Evolutionary conservation across 805 yeast species (phyloP), one percentile per base, ranked within the genome.

Genomic region (Kuraishia piskuri): DNA sequence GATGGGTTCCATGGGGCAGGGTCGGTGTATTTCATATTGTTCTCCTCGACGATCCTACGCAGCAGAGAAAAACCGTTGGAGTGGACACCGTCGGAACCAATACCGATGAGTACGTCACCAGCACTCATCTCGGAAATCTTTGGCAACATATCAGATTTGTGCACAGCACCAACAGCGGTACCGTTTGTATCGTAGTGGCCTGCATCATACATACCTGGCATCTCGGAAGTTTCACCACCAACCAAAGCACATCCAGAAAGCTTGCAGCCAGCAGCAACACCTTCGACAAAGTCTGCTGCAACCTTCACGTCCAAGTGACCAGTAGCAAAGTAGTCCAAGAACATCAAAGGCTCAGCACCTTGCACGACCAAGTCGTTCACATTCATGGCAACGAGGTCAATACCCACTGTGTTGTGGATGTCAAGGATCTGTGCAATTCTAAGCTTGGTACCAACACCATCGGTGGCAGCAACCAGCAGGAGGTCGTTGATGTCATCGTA

Each of bases 201-300:
- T 54, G 84, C 90, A 55, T 85, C 88, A 65, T 94, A 94, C 88
- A 94, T 89, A 59, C 99, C 99, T 24, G 99, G 99, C 99, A 94
- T 94, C 76, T 94, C 99, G 53, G 96, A 87, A 44, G 99, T 94
- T 72, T 94, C 99, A 59, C 99, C 99, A 54, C 99, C 99, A 52
- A 94, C 97, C 55, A 94, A 77, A 5, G 99, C 99, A 78, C 99
- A 92, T 10, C 96, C 97, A 36, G 98, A 88, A 59, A 83, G 81
- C 59, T 85, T 84, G 76, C 99, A 94, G 54, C 99, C 99, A 58
- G 88, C 88, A 50, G 97, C 97, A 58, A 94, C 99, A 71, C 99
- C 98, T 56, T 80, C 75, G 44, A 94, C 98, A 61, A 94, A 94
- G 59, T 82, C 84, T 23, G 94, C 84, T 6, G 98, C 96, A 47